phyloP scores from a whole-genome alignment of 176 grass and related monocot genomes.

The Alopecurus myosuroides region DNA sequence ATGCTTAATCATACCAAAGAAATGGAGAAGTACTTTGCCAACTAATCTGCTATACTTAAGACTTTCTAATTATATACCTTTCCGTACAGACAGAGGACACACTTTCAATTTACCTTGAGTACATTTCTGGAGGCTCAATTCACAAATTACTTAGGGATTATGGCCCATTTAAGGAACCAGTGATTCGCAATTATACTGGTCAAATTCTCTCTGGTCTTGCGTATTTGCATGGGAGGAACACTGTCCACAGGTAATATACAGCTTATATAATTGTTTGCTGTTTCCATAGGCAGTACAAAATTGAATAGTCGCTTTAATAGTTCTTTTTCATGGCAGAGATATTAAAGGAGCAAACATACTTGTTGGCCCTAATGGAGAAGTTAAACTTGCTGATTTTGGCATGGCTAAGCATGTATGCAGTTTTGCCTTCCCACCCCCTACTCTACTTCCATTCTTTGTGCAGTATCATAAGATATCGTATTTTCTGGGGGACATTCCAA shows the following conservation, averaged over 20 bases:
- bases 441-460: neutral
- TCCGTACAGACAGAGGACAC: slow-evolving; percentile 59
- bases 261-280: slow-evolving; percentile 10
- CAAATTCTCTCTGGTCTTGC: slow-evolving; percentile 96
- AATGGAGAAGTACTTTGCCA: neutral
- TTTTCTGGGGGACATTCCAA: neutral
- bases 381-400: slow-evolving; percentile 99
- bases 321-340: slow-evolving; percentile 59
- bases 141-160: slow-evolving; percentile 93
- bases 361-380: slow-evolving; percentile 87
- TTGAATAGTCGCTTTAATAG: neutral
- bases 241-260: slow-evolving; percentile 75
- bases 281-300: slow-evolving; percentile 13
- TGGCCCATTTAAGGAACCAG: slow-evolving; percentile 85
- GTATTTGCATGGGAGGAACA: slow-evolving; percentile 78
- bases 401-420: slow-evolving; percentile 98
- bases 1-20: neutral
- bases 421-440: slow-evolving; percentile 10
- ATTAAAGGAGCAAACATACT: slow-evolving; percentile 99
- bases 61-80: slow-evolving; percentile 22
- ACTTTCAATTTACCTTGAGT: slow-evolving; percentile 92
- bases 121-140: slow-evolving; percentile 88
- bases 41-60: slow-evolving; percentile 8
- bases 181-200: slow-evolving; percentile 71
- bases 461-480: neutral